Conservation (phyloP, 345 rosid genomes). For the Hypericum perforatum region DNA sequence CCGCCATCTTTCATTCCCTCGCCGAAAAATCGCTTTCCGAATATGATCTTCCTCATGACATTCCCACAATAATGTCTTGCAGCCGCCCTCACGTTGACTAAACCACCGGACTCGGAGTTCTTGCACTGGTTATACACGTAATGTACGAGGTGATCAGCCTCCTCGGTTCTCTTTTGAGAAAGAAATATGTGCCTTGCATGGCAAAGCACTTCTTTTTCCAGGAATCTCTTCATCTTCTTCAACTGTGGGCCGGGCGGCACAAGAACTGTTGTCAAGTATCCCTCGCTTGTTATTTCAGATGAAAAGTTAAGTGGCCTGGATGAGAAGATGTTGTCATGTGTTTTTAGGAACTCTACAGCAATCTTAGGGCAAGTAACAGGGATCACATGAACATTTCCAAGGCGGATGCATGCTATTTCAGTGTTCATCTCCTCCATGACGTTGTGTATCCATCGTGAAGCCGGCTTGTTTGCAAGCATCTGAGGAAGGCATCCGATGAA, state of each 20-base stretch:
- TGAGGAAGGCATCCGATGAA: slow-evolving; percentile 28
- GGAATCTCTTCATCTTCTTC: slow-evolving; percentile 39
- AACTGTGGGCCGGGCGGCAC: too few relatives aligned
- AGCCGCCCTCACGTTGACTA: slow-evolving; percentile 24
- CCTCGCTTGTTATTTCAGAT: slow-evolving; percentile 16
- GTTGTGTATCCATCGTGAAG: slow-evolving; percentile 32
- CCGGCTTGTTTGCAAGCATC: slow-evolving; percentile 27
- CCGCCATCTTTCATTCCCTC: slow-evolving; percentile 27
- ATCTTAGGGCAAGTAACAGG: slow-evolving; percentile 32
- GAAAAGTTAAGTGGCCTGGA: slow-evolving; percentile 16
- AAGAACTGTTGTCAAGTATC: too few relatives aligned
- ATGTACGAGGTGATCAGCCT: slow-evolving; percentile 26
- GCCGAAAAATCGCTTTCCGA: slow-evolving; percentile 32
- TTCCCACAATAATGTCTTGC: slow-evolving; percentile 36
- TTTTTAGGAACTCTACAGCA: slow-evolving; percentile 30
- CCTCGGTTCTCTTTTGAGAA: slow-evolving; percentile 29
- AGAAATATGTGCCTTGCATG: slow-evolving; percentile 31
- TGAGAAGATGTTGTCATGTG: slow-evolving; percentile 31
- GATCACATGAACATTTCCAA: slow-evolving; percentile 33
- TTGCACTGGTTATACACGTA: slow-evolving; percentile 16
- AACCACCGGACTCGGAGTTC: slow-evolving; percentile 14
- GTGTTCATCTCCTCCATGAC: slow-evolving; percentile 36
- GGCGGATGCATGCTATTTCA: slow-evolving; percentile 32
- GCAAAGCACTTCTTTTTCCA: slow-evolving; percentile 24
- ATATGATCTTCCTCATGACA: slow-evolving; percentile 30